Evolutionary conservation across 2,329 filamentous ascomycete genomes (phyloP).

Genomic region (Westerdykella aurantiaca): DNA sequence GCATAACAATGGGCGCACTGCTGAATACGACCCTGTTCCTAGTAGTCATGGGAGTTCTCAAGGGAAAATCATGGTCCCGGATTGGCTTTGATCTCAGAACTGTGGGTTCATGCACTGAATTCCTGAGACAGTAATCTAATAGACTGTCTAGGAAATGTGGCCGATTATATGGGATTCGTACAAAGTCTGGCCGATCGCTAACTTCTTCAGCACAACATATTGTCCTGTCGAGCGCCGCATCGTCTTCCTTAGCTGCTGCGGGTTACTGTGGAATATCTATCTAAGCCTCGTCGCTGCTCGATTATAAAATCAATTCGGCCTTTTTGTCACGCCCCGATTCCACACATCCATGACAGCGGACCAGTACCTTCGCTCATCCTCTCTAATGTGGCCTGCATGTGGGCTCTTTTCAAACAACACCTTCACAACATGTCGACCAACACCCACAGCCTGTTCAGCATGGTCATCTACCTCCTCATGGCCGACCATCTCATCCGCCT

Average conservation of each 20-base stretch:
- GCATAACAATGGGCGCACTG: conserved; percentile 57
- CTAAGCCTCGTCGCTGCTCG: conserved; percentile 56
- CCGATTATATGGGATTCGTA: conserved; percentile 54
- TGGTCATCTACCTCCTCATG: conserved; percentile 54
- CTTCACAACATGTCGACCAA: conserved; percentile 47
- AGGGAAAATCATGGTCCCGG: conserved; percentile 29
- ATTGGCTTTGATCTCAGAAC: conserved; percentile 30
- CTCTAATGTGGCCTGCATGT: conserved; percentile 58
- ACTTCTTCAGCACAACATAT: conserved; percentile 63
- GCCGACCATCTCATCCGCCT: conserved; percentile 52
- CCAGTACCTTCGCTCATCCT: conserved; percentile 57
- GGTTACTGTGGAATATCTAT: conserved; percentile 69
- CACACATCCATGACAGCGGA: conserved; percentile 28
- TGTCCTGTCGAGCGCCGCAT: conserved; percentile 65
- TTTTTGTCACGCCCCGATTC: conserved; percentile 6
- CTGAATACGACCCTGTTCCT: conserved; percentile 63
- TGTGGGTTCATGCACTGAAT: conserved; percentile 35
- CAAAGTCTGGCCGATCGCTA: conserved; percentile 68
- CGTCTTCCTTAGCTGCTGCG: conserved; percentile 65
- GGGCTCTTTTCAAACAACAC: conserved; percentile 54
- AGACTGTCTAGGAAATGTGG: conserved; percentile 20
- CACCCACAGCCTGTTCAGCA: conserved; percentile 42
- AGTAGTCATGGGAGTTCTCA: conserved; percentile 52
- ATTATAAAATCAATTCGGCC: conserved; percentile 12
- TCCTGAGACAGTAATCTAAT: conserved; percentile 9